phyloP scores from a whole-genome alignment of 345 rosid species.

The Isatis tinctoria region DNA sequence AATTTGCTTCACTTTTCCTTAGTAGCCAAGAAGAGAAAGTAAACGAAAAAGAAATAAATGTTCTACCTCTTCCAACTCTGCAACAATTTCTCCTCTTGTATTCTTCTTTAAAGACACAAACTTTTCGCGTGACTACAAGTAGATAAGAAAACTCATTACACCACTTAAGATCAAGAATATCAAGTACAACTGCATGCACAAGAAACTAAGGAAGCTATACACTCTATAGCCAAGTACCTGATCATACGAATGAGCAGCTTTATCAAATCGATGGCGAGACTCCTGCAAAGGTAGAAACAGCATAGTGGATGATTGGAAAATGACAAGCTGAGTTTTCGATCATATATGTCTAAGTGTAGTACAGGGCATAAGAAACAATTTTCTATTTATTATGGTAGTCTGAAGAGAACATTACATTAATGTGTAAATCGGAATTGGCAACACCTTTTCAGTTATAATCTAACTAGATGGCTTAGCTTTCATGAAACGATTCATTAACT shows the following conservation, averaged over 20 bases:
- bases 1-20: background rate
- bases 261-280: slow-evolving; percentile 66
- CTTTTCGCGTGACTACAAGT: slow-evolving; percentile 78
- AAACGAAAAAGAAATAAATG: background rate
- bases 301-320: background rate
- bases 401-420: background rate
- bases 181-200: slow-evolving; percentile 8
- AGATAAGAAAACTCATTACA: slow-evolving; percentile 13
- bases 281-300: slow-evolving; percentile 50
- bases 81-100: slow-evolving; percentile 66
- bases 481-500: background rate
- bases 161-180: slow-evolving; percentile 7
- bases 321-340: background rate
- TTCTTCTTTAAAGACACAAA: slow-evolving; percentile 87
- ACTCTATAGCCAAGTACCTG: slow-evolving; percentile 52
- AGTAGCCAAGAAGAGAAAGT: background rate
- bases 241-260: slow-evolving; percentile 59
- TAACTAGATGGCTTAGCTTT: slow-evolving; percentile 2
- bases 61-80: slow-evolving; percentile 82
- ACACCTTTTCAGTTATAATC: background rate
- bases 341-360: background rate
- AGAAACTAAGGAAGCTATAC: background rate
- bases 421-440: background rate
- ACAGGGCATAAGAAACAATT: background rate
- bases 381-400: background rate